Base-by-base conservation (phyloP, 768 basidiomycete species). In the Podaxis sp. region DNA sequence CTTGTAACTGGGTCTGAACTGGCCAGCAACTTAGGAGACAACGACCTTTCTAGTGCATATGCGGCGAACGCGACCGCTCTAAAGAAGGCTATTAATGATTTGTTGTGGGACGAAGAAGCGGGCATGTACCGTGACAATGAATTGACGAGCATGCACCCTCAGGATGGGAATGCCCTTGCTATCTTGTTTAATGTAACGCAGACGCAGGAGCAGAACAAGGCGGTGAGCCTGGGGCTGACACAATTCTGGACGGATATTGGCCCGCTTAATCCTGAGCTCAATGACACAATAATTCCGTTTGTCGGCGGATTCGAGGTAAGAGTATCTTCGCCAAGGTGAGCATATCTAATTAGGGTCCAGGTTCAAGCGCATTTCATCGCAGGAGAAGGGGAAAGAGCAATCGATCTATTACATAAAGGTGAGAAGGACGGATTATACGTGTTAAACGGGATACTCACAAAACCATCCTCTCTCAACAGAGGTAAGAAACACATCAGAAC, bases 221-320 rank as follows among this genome's bases (percentile, higher is more conserved):
- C 75, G 1, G 72, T 83, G 19, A 82, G 81, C 63, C 33, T 72
- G 38, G 81, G 80, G 3, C 71, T 83, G 41, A 78, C 75, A 13
- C 69, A 68, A 40, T 81, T 82, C 63, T 83, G 82, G 82, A 81
- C 79, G 37, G 75, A 76, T 6, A 74, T 82, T 24, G 82, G 82
- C 1, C 75, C 81, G 0, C 65, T 82, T 9, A 79, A 75, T 29
- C 81, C 82, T 2, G 82, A 83, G 69, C 70, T 83, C 13, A 79
- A 81, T 15, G 80, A 82, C 63, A 83, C 79, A 0, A 81, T 83
- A 25, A 80, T 79, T 36, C 82, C 82, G 7, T 83, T 83, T 67
- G 76, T 82, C n/a, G 76, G 81, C 15, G 80, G 80, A 4, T 77
- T 82, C 46, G 82, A 83, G 75, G 80, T 80, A 50, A 24, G 72